Percentiles rank a stretch among this genome's conserved stretches.
These are phyloP conservation scores for Globisporangium perplexum DNA, from an alignment of 352 stramenopile species.

Conservation along the genomic window DNA sequence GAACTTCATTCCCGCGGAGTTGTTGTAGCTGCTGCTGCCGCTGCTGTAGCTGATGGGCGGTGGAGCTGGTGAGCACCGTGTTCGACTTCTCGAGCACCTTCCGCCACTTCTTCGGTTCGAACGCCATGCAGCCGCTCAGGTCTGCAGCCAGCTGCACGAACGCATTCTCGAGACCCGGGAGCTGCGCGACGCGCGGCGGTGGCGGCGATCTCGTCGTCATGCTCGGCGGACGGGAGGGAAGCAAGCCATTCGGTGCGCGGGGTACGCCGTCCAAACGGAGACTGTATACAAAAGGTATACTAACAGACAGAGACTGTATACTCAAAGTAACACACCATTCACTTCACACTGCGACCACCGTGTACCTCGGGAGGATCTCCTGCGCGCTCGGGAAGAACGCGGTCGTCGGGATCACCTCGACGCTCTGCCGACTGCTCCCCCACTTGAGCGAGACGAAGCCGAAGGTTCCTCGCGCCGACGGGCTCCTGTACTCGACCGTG, in stretches of 20 bases:
- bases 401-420: slow-evolving; percentile 17
- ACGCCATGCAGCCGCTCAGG: slow-evolving; percentile 40
- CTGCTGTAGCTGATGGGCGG: background rate
- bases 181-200: background rate
- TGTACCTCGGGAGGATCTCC: slow-evolving; percentile 26
- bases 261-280: too few species aligned
- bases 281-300: too few species aligned
- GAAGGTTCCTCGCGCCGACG: slow-evolving; percentile 7
- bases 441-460: slow-evolving; percentile 20
- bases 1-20: background rate
- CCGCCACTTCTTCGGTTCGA: slow-evolving; percentile 54
- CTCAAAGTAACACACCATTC: too few species aligned
- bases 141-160: slow-evolving; percentile 45
- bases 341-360: slow-evolving; percentile 11
- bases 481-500: slow-evolving; percentile 33
- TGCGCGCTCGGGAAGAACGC: slow-evolving; percentile 19
- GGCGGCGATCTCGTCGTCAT: background rate
- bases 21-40: background rate
- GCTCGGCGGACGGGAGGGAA: too few species aligned
- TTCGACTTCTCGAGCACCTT: slow-evolving; percentile 36
- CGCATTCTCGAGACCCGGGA: slow-evolving; percentile 14
- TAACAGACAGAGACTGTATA: too few species aligned
- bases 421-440: slow-evolving; percentile 20
- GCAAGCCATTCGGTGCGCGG: too few species aligned
- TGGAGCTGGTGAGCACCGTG: slow-evolving; percentile 10